phyloP scores from a whole-genome alignment of 1,139 yeast genomes.

The Arxiozyma bovina region DNA sequence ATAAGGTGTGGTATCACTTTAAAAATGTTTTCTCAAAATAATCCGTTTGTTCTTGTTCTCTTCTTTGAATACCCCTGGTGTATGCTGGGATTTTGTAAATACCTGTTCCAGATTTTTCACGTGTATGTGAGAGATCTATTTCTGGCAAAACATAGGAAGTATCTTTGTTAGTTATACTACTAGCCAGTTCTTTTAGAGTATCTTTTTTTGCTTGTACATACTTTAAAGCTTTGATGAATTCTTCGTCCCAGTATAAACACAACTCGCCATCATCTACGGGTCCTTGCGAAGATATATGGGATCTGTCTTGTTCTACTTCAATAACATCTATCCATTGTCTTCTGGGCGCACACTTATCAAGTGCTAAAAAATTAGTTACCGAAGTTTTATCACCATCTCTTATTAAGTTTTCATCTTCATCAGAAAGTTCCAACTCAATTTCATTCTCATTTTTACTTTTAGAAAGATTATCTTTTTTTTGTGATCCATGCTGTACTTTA shows the following conservation, averaged over 20 bases:
- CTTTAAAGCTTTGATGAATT: slow-evolving; percentile 42
- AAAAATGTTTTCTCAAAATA: slow-evolving; percentile 7
- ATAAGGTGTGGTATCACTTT: neutral
- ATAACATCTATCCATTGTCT: slow-evolving; percentile 45
- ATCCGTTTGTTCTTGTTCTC: slow-evolving; percentile 12
- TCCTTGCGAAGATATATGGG: slow-evolving; percentile 19
- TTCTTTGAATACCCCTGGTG: slow-evolving; percentile 9
- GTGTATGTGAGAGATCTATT: neutral
- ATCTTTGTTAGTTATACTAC: neutral
- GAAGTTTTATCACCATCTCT: neutral
- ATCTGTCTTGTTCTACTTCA: slow-evolving; percentile 33
- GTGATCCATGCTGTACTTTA: slow-evolving; percentile 31
- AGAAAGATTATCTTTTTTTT: slow-evolving; percentile 8
- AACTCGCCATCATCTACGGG: neutral
- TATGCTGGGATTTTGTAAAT: slow-evolving; percentile 10
- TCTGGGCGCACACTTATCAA: slow-evolving; percentile 72
- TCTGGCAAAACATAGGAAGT: neutral
- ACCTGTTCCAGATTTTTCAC: no score
- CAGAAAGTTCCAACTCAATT: slow-evolving; percentile 28
- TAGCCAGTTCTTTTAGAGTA: neutral
- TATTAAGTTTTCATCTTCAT: slow-evolving; percentile 6
- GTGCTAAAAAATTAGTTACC: slow-evolving; percentile 58
- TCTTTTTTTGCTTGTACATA: slow-evolving; percentile 13
- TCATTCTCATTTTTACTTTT: slow-evolving; percentile 17
- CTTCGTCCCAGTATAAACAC: slow-evolving; percentile 34